Conservation (phyloP, 805 yeast genomes). For the Candida ortonii region DNA sequence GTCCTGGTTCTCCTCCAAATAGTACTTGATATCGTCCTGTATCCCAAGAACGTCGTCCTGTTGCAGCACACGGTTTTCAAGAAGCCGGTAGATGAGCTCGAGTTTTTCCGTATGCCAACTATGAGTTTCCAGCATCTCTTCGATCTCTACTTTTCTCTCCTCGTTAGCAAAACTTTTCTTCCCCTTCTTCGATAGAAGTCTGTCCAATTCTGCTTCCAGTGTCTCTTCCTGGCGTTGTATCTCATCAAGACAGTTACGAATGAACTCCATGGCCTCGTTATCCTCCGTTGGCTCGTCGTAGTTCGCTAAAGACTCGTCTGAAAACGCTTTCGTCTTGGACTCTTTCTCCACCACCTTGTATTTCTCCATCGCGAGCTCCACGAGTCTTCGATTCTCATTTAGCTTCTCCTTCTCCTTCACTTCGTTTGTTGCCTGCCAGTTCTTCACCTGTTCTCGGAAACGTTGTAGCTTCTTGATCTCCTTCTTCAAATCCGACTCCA, state of each 20-base stretch:
- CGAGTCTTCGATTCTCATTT: conserved; percentile 43
- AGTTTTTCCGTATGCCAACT: conserved; percentile 74
- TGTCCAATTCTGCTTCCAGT: conserved; percentile 68
- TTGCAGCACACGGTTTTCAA: conserved; percentile 76
- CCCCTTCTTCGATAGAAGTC: conserved; percentile 49
- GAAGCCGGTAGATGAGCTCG: conserved; percentile 69
- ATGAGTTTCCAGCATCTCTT: conserved; percentile 68
- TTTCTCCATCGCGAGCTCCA: conserved; percentile 54
- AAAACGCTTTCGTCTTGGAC: conserved; percentile 54
- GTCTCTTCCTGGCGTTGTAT: conserved; percentile 75
- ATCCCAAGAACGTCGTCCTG: conserved; percentile 72
- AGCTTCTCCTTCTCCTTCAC: conserved; percentile 45
- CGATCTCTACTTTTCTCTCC: conserved; percentile 55
- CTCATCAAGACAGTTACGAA: conserved; percentile 71
- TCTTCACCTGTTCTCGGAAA: conserved; percentile 57
- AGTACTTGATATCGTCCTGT: conserved; percentile 88
- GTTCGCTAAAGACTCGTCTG: conserved; percentile 53
- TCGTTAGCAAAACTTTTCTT: conserved; percentile 45
- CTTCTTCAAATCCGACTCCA: conserved; percentile 55
- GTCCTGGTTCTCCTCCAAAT: conserved; percentile 89
- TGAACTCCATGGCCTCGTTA: conserved; percentile 67
- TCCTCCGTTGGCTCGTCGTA: conserved; percentile 62
- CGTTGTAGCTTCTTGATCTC: conserved; percentile 60
- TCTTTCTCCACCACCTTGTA: conserved; percentile 58
- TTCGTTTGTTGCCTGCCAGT: conserved; percentile 54